Conservation (phyloP, 2,329 filamentous ascomycete genomes). For the Ceratocystis diversiconidia region DNA sequence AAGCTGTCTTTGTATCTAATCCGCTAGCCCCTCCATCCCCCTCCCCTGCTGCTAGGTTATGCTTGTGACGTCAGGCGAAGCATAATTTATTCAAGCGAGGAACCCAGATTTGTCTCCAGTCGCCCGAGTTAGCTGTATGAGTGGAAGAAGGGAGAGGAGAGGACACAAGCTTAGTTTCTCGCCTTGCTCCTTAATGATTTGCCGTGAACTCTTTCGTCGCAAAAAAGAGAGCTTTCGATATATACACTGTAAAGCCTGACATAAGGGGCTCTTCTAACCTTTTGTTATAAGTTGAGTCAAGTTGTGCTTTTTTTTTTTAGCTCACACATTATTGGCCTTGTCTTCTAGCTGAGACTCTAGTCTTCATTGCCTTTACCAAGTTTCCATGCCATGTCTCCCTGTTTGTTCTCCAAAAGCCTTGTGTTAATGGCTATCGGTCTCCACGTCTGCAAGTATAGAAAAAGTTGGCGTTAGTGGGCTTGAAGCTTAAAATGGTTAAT, state of each 20-base stretch:
- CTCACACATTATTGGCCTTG: neutral
- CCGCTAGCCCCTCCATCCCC: neutral
- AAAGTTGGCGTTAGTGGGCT: no score
- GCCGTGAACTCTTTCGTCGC: neutral
- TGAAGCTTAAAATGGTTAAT: no score
- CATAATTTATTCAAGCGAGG: neutral
- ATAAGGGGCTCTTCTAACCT: no score
- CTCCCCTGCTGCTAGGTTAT: neutral
- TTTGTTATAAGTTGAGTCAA: neutral
- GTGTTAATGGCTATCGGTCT: no score
- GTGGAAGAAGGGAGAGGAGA: neutral
- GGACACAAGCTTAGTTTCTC: slow-evolving; percentile 3
- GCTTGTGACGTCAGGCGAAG: neutral
- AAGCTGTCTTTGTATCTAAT: neutral
- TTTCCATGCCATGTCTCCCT: neutral
- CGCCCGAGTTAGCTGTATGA: neutral
- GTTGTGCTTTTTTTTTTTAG: neutral
- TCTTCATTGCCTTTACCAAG: neutral
- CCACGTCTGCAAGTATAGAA: no score
- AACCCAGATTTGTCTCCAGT: neutral
- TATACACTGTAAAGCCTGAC: no score
- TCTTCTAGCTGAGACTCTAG: neutral
- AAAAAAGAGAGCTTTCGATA: neutral
- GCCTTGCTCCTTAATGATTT: neutral
- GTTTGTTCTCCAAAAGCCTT: neutral